These are phyloP conservation scores for Beauveria sp. DNA, from an alignment of 2,329 filamentous ascomycete genomes.

Conservation along the genomic window DNA sequence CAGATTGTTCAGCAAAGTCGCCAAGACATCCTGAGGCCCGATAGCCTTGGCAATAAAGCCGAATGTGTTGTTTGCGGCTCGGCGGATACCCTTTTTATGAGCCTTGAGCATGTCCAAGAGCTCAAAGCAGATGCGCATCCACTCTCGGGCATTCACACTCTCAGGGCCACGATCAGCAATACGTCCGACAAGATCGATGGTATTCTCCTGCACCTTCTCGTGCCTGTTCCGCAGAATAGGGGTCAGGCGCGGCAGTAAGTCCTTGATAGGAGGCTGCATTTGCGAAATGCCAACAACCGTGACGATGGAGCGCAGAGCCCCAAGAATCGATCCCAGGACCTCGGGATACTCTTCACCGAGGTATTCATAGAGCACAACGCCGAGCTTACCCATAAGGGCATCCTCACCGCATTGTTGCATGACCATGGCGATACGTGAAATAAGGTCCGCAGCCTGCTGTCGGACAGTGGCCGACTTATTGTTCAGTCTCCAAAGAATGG, in stretches of 20 bases:
- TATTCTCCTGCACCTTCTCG: conserved; percentile 99
- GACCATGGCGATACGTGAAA: conserved; percentile 94
- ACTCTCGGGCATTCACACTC: conserved; percentile 92
- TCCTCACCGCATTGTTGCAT: conserved; percentile 99
- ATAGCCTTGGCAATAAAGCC: conserved; percentile 99
- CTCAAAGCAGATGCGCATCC: conserved; percentile 99
- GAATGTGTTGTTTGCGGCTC: conserved; percentile 98
- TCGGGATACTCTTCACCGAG: conserved; percentile 98
- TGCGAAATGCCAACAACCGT: conserved; percentile 96
- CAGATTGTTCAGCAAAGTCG: conserved; percentile 91
- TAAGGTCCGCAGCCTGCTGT: conserved; percentile 92
- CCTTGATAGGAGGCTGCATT: conserved; percentile 97
- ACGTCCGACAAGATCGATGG: conserved; percentile 93
- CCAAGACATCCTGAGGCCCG: conserved; percentile 92
- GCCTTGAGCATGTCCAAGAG: conserved; percentile 98
- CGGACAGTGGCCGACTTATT: conserved; percentile 96
- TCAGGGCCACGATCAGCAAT: conserved; percentile 96
- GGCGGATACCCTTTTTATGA: conserved; percentile 97
- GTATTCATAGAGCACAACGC: conserved; percentile 93
- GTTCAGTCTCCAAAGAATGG: conserved; percentile 92
- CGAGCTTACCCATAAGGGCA: conserved; percentile 88
- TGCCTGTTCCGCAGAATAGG: conserved; percentile 98
- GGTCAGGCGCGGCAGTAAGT: conserved; percentile 86
- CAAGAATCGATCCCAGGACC: conserved; percentile 91
- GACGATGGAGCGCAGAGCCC: conserved; percentile 90